Evolutionary conservation across 345 rosid species (phyloP), one percentile per base, ranked within the genome.

Genomic region (Psidium guajava): DNA sequence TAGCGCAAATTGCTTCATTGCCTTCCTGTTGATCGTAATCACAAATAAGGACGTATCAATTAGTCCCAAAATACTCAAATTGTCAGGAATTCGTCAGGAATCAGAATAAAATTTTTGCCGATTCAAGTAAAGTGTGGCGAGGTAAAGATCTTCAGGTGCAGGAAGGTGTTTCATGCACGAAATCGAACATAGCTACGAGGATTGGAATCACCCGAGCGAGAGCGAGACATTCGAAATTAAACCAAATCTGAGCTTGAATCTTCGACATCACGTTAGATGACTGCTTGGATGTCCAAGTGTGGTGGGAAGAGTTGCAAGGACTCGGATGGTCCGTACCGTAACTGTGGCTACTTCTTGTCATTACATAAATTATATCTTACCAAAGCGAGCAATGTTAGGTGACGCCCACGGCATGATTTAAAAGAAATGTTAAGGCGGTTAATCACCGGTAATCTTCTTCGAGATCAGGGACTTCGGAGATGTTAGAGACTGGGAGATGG

Each of bases 401-500:
- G 75, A 64, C 75, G 1, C 77, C 47, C 0, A 3, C 18, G 28
- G 40, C 21, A 44, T 12, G 83, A 50, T n/a, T 56, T 21, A 54
- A 54, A 83, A 25, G 21, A 54, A 54, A 42, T 10, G n/a, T 40
- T n/a, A 44, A 64, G 44, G 44, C 9, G 18, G 50, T 42, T 18
- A 8, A 74, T 64, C 83, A 91, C 95, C 91, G 83, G 92, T 90
- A 94, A 52, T 92, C 92, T 4, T 92, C 87, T 1, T 87, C 88
- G 54, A 95, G 93, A 61, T 94, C 92, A 51, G 93, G 93, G 61
- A 93, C 87, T 83, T 93, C 92, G 49, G 83, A n/a, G 53, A 92
- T 87, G 90, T 95, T 92, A 42, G 96, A 89, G 11, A 82, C 84
- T 18, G 98, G 98, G 49, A 91, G 94, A 85, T 95, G 93, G 84